Base-by-base conservation (phyloP, 1,139 yeast species). In the Nadsonia commutata region DNA sequence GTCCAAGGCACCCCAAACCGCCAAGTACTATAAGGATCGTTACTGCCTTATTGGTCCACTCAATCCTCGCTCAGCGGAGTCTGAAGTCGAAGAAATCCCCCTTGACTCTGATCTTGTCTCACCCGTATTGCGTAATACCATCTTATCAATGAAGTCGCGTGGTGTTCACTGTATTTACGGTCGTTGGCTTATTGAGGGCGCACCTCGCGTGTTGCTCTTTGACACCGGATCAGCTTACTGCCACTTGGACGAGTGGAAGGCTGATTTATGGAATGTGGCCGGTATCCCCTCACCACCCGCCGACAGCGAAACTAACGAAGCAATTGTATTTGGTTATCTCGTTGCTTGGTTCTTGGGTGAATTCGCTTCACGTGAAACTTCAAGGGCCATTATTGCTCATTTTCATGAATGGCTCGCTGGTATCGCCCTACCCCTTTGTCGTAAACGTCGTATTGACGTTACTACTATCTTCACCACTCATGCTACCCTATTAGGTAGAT, bases 361-460 rank as follows among this genome's bases (percentile, higher is more conserved):
- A 62, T 74, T 84, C 62, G 86, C 84, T 13, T 78, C 72, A 58
- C 76, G 78, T 54, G 95, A 90, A 60, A 73, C 76, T 33, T 80
- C 80, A 44, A 75, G 86, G 51, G 96, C 97, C 1, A 88, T 90
- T 43, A 79, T 90, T 51, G 82, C 94, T 46, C 98, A 90, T 59
- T 86, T 84, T 65, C 98, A 90, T 65, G 98, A 90, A 64, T 90
- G 98, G 98, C 71, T 90, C 45, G 97, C 98, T 1, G 97, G 97
- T 53, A 85, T 90, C 40, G 95, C 95, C 0, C 68, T 90, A 51
- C 97, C 98, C 0, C 69, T 90, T 49, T 86, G 96, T 62, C 71
- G 95, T 56, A 84, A 84, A 63, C 77, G 97, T 57, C 74, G 88
- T 56, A 80, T 90, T 48, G 98, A 90, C 57, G 86, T 85, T 47